These are phyloP conservation scores for Fusarium incarnatum DNA, from an alignment of 2,329 filamentous ascomycete species.

Conservation along the genomic window DNA sequence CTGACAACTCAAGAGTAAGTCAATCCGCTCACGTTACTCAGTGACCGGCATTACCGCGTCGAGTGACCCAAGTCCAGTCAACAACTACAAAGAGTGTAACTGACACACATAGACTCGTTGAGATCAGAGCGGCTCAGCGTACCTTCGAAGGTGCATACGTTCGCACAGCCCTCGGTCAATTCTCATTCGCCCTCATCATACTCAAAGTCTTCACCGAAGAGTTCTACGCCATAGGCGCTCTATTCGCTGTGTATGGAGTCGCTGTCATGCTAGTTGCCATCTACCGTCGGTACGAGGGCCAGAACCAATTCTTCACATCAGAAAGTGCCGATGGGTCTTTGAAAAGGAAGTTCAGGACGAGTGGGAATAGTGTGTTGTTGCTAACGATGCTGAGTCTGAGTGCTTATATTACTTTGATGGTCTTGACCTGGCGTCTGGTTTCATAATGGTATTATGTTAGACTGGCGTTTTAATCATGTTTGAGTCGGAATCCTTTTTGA, in stretches of 20 bases:
- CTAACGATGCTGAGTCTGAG: slow-evolving; percentile 67
- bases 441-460: slow-evolving; percentile 22
- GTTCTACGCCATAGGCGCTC: slow-evolving; percentile 96
- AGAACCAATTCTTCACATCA: slow-evolving; percentile 86
- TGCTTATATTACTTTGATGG: slow-evolving; percentile 68
- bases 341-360: slow-evolving; percentile 70
- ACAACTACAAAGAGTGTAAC: not conserved
- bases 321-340: slow-evolving; percentile 49
- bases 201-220: slow-evolving; percentile 93
- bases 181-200: slow-evolving; percentile 93
- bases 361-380: slow-evolving; percentile 70
- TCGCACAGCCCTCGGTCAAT: slow-evolving; percentile 92
- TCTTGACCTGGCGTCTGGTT: slow-evolving; percentile 63
- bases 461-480: not conserved
- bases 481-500: not conserved
- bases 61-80: not conserved
- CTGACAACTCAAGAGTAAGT: slow-evolving; percentile 80
- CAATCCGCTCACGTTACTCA: not conserved
- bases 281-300: slow-evolving; percentile 90
- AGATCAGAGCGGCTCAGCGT: slow-evolving; percentile 92
- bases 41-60: not conserved
- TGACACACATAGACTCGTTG: slow-evolving; percentile 72
- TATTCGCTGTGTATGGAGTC: slow-evolving; percentile 92
- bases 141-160: slow-evolving; percentile 98
- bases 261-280: slow-evolving; percentile 85